Conservation (phyloP, 148 eudicot species). For the Chenopodium album region DNA sequence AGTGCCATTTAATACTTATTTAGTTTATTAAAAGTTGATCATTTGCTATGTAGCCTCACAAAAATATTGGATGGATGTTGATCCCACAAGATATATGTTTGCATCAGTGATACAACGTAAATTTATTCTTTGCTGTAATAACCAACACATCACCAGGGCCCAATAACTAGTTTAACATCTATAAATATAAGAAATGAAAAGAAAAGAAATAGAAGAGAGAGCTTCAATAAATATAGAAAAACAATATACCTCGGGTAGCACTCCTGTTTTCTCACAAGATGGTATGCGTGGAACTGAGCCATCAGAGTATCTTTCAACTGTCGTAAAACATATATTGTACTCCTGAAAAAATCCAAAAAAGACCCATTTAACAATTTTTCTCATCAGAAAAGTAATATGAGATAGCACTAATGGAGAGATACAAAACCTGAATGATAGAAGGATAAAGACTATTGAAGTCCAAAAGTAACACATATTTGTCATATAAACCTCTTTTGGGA, state of each 20-base stretch:
- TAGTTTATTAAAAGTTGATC: too few species aligned
- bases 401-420: conserved; percentile 12
- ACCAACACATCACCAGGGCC: too few species aligned
- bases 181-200: background rate
- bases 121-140: too few species aligned
- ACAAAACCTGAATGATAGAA: conserved; percentile 89
- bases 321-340: conserved; percentile 94
- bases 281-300: conserved; percentile 69
- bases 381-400: background rate
- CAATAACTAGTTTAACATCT: background rate
- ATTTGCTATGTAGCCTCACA: too few species aligned
- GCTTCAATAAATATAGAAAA: background rate
- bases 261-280: conserved; percentile 63
- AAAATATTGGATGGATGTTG: too few species aligned
- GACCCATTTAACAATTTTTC: background rate
- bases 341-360: conserved; percentile 48
- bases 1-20: too few species aligned
- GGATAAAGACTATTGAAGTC: conserved; percentile 99
- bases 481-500: conserved; percentile 94
- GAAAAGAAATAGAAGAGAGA: background rate
- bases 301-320: conserved; percentile 75
- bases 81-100: too few species aligned
- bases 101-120: too few species aligned
- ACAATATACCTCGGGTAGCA: conserved; percentile 81
- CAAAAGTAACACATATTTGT: conserved; percentile 86